Base-by-base conservation (phyloP, 768 basidiomycete genomes). In the Boletus huronensis region DNA sequence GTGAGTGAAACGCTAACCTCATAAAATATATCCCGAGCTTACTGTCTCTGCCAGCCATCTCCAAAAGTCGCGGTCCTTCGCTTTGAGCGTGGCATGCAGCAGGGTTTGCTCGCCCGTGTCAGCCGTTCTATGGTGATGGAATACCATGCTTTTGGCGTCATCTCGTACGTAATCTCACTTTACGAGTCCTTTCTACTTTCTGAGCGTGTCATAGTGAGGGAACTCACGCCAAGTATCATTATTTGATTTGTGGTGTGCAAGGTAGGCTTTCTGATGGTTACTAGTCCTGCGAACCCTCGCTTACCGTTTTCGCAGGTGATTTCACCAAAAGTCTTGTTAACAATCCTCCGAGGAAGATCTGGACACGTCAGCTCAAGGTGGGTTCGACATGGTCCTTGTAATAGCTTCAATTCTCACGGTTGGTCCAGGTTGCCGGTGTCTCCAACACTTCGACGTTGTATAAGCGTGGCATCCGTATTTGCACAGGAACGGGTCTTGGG, bases 21-120 rank as follows among this genome's bases (percentile, higher is more conserved):
- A 6, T 3, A 19, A 28, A 46, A 31, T 25, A n/a, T 34, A 5
- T 7, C 5, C 40, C 5, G 17, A 8, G 14, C 23, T 61, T 53
- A 66, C 43, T 40, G 41, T 44, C 29, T 44, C 55, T 34, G 50
- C 39, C 61, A 90, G 87, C 88, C 88, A 28, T 90, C 88, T 16
- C 77, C 83, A 17, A 90, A 90, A 66, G 88, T 88, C 7, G 89
- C 87, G 6, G 77, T 91, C 56, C 76, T 91, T 62, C 85, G 87
- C 31, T 90, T 91, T 72, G 76, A 83, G 69, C 82, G 88, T 62
- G 88, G 89, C 48, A 90, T 91, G 87, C 88, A 90, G 65, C 89
- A 90, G 66, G 88, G 88, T 53, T 76, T 91, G 28, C 76, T 90
- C 32, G 83, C 83, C 21, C 81, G 88, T 52, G 79, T 90, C 72